Conservation (phyloP, 176 grass and related monocot species). For the Bromus sterilis region DNA sequence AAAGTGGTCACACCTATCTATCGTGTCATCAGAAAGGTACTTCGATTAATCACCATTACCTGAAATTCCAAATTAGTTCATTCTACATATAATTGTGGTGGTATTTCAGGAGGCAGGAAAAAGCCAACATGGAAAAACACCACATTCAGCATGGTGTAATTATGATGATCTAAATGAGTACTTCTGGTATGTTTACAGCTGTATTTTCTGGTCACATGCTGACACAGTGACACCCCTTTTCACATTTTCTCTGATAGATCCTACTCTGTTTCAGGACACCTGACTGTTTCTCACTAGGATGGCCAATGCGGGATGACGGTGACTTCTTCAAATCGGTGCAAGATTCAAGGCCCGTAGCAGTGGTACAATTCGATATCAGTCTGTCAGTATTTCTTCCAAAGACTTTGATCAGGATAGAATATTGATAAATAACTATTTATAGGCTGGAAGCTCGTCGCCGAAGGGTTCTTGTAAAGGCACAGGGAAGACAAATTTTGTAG, state of each 20-base stretch:
- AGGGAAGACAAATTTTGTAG: slow-evolving; percentile 92
- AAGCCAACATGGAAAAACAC: slow-evolving; percentile 84
- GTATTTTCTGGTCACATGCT: slow-evolving; percentile 6
- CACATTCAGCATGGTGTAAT: slow-evolving; percentile 95
- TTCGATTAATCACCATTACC: background rate
- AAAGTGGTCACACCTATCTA: slow-evolving; percentile 94
- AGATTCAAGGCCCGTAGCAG: slow-evolving; percentile 37
- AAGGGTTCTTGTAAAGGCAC: slow-evolving; percentile 59
- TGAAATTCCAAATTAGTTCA: slow-evolving; percentile 4
- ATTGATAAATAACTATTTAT: slow-evolving; percentile 29
- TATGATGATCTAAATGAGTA: slow-evolving; percentile 97
- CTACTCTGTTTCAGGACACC: slow-evolving; percentile 56
- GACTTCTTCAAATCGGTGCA: slow-evolving; percentile 88
- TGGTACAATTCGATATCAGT: slow-evolving; percentile 31
- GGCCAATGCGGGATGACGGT: slow-evolving; percentile 96
- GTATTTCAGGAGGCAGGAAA: slow-evolving; percentile 82
- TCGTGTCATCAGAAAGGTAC: slow-evolving; percentile 68
- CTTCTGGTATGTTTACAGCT: slow-evolving; percentile 62
- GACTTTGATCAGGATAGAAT: slow-evolving; percentile 7
- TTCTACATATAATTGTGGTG: slow-evolving; percentile 19
- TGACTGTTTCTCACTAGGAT: slow-evolving; percentile 88
- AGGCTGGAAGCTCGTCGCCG: slow-evolving; percentile 41
- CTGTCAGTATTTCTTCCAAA: slow-evolving; percentile 21
- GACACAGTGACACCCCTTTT: slow-evolving; percentile 2
- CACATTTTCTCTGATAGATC: slow-evolving; percentile 4